Percentiles rank a stretch among this genome's conserved stretches.
These are phyloP conservation scores for Cicer judaicum DNA, from an alignment of 306 rosid species.

Conservation along the genomic window DNA sequence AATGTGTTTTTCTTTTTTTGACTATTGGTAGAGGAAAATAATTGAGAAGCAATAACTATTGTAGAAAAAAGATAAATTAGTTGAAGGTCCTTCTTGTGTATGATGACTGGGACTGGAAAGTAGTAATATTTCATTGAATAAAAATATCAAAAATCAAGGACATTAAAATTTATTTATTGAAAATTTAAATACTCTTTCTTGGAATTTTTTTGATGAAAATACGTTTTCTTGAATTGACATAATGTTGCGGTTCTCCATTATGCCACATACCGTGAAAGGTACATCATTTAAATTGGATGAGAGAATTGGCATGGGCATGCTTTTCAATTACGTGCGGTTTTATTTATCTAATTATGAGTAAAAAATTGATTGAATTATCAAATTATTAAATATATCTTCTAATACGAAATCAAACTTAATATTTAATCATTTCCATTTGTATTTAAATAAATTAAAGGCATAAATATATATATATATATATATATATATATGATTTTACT, in stretches of 20 bases:
- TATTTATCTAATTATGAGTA: not conserved
- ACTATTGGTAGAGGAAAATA: not conserved
- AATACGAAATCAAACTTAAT: no score
- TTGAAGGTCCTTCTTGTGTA: not conserved
- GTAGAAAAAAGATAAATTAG: not conserved
- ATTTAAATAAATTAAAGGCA: no score
- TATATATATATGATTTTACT: no score
- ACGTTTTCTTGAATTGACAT: not conserved
- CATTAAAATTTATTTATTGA: not conserved
- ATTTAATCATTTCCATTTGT: no score
- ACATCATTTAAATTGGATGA: not conserved
- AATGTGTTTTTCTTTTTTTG: not conserved
- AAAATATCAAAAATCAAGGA: not conserved
- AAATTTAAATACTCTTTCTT: not conserved
- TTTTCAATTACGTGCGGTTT: not conserved
- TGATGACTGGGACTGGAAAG: not conserved
- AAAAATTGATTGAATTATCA: no score
- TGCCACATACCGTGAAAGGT: slow-evolving; percentile 12
- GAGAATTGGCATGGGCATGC: not conserved
- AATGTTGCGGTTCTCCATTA: slow-evolving; percentile 8
- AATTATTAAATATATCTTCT: no score
- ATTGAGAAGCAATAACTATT: not conserved
- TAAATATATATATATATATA: no score
- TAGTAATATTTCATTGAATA: not conserved
- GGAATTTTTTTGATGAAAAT: not conserved